phyloP scores from a whole-genome alignment of 192 early-diverging fungal species.

The Coemansia sp. region DNA sequence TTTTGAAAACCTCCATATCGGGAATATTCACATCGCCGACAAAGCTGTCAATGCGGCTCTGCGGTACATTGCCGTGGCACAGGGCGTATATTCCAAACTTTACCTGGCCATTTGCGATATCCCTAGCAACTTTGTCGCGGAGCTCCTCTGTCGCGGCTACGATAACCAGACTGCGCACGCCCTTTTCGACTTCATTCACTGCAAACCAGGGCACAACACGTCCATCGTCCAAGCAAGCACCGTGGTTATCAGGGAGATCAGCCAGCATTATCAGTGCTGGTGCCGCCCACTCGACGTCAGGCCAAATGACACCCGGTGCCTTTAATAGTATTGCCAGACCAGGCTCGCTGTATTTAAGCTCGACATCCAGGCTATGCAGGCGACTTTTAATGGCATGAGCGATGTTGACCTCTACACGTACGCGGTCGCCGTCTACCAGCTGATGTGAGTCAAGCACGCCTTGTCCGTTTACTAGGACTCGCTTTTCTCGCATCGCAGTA shows the following conservation, averaged over 20 bases:
- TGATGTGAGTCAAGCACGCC: conserved; percentile 55
- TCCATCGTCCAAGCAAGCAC: background rate
- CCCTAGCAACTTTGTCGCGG: background rate
- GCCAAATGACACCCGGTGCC: conserved; percentile 53
- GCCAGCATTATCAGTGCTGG: conserved; percentile 21
- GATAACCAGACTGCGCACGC: conserved; percentile 56
- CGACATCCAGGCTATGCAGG: conserved; percentile 51
- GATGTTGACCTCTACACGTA: conserved; percentile 54
- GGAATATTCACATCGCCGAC: background rate
- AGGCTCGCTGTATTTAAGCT: conserved; percentile 57
- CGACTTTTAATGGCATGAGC: conserved; percentile 45
- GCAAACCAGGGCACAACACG: conserved; percentile 41
- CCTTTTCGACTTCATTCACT: conserved; percentile 61
- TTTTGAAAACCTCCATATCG: conserved; percentile 3
- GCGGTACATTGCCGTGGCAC: conserved; percentile 47
- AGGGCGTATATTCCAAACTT: conserved; percentile 36
- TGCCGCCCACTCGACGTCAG: conserved; percentile 31
- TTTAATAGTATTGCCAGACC: conserved; percentile 61
- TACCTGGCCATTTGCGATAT: conserved; percentile 15
- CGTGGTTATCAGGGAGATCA: background rate
- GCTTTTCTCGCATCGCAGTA: conserved; percentile 37
- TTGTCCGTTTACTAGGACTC: conserved; percentile 59
- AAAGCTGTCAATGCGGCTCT: conserved; percentile 13
- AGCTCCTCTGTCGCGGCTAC: conserved; percentile 25
- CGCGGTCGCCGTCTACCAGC: conserved; percentile 50